A percentile compares a stretch with the other conserved stretches of the same genome.
phyloP scores from a whole-genome alignment of 805 yeast genomes.

The Hanseniaspora pseudoguilliermondii region DNA sequence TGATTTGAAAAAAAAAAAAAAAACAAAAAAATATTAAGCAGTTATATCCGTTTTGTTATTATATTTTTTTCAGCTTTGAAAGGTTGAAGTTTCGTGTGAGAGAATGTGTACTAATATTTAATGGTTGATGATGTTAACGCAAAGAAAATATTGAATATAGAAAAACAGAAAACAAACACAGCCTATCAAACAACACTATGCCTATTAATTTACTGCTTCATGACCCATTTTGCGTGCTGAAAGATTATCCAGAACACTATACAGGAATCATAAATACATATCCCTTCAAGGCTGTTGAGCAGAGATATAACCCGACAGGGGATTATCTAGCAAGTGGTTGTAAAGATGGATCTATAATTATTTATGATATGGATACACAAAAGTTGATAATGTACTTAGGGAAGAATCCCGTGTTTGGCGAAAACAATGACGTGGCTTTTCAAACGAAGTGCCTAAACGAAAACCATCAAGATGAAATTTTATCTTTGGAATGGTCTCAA shows the following conservation, averaged over 20 bases:
- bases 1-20: no score
- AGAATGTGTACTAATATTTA: no score
- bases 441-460: not conserved
- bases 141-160: not conserved
- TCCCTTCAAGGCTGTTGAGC: slow-evolving; percentile 52
- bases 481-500: slow-evolving; percentile 61
- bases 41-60: no score
- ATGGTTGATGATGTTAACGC: no score
- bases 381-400: slow-evolving; percentile 24
- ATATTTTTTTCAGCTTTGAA: no score
- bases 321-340: slow-evolving; percentile 78
- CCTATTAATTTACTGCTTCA: slow-evolving; percentile 61
- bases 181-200: slow-evolving; percentile 18
- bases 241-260: slow-evolving; percentile 82
- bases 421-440: not conserved
- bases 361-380: slow-evolving; percentile 59
- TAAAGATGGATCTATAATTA: slow-evolving; percentile 56
- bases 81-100: no score
- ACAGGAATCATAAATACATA: slow-evolving; percentile 45
- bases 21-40: no score
- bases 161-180: not conserved
- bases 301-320: slow-evolving; percentile 60
- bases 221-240: slow-evolving; percentile 84
- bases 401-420: not conserved
- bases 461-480: slow-evolving; percentile 55